These are phyloP conservation scores for Linanthus parryae DNA, from an alignment of 148 eudicot species.

Conservation along the genomic window DNA sequence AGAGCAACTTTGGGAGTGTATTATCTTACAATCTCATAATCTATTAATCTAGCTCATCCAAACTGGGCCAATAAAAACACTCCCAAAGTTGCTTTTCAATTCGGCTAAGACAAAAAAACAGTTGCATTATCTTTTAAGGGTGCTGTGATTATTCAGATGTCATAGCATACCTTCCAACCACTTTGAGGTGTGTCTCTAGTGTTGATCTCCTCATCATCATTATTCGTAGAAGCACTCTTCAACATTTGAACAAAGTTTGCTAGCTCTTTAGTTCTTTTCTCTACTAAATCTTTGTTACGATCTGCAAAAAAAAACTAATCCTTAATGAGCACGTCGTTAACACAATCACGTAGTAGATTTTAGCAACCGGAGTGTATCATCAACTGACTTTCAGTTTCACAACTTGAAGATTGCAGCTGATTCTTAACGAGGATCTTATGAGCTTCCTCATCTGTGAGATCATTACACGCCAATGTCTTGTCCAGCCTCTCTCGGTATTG, in stretches of 20 bases:
- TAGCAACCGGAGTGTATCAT: not conserved
- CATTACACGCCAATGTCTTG: conserved; percentile 57
- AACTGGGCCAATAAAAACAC: too few relatives aligned
- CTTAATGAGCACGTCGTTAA: not conserved
- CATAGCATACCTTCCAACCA: conserved; percentile 75
- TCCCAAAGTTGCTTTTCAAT: too few relatives aligned
- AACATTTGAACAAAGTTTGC: conserved; percentile 58
- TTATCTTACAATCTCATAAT: too few relatives aligned
- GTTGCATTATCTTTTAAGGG: too few relatives aligned
- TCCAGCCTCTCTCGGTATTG: conserved; percentile 68
- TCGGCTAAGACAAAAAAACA: too few relatives aligned
- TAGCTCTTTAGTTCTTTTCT: conserved; percentile 59
- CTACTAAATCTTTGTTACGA: conserved; percentile 31
- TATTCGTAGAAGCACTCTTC: conserved; percentile 56
- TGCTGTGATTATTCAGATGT: not conserved
- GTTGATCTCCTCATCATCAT: conserved; percentile 20
- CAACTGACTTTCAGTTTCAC: conserved; percentile 32
- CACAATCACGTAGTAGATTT: not conserved
- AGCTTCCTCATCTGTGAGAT: conserved; percentile 46
- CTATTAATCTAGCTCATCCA: too few relatives aligned
- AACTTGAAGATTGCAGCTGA: conserved; percentile 45
- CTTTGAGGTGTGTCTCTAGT: conserved; percentile 23
- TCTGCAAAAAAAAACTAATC: conserved; percentile 32
- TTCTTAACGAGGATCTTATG: conserved; percentile 54
- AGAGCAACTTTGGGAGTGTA: too few relatives aligned